Conservation (phyloP, 306 rosid species). For the Astragalus membranaceus region DNA sequence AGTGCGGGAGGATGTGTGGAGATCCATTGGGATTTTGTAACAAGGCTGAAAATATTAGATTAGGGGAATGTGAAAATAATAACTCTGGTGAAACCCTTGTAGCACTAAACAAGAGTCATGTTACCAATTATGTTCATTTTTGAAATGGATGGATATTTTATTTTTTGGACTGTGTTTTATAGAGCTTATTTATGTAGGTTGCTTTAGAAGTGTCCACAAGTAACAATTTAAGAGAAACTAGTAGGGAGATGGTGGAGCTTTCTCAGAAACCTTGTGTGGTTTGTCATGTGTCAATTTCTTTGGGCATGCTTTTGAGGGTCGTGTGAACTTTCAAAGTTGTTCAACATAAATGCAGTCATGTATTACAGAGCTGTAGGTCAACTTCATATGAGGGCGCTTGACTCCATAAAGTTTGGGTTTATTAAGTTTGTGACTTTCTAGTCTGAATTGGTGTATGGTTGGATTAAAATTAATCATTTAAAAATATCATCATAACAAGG, state of each 20-base stretch:
- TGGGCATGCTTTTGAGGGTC: not conserved
- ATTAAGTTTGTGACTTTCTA: not conserved
- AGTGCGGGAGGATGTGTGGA: not conserved
- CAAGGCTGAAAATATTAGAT: constrained; percentile 2
- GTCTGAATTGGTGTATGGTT: not conserved
- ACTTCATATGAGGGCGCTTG: not conserved
- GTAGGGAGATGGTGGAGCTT: not conserved
- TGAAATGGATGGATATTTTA: not conserved
- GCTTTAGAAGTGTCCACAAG: not conserved
- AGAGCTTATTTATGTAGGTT: not conserved
- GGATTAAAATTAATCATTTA: not conserved
- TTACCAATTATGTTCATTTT: too few species aligned
- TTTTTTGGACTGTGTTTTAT: not conserved
- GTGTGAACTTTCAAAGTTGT: not conserved
- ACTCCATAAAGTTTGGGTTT: not conserved
- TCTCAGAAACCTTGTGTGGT: not conserved
- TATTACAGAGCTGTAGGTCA: not conserved
- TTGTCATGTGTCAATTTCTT: not conserved
- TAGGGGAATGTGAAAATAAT: not conserved
- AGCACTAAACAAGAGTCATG: not conserved
- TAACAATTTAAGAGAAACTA: not conserved
- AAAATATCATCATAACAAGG: not conserved
- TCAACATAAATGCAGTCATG: not conserved
- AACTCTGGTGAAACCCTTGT: not conserved
- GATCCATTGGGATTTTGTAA: not conserved